phyloP scores from a whole-genome alignment of 495 filamentous ascomycete genomes.

The Hypoxylon fuscum region DNA sequence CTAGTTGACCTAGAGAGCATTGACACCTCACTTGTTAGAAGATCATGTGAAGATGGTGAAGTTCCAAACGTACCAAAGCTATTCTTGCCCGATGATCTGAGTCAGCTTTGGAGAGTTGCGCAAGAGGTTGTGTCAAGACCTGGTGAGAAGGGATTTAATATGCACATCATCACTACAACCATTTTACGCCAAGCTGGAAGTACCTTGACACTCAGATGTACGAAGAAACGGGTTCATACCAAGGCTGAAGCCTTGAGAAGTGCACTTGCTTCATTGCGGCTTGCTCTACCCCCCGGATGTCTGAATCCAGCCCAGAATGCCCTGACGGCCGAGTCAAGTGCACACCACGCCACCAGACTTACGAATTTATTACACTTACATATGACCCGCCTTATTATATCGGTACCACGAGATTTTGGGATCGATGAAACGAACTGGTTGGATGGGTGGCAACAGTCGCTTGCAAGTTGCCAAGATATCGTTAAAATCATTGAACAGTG shows the following conservation, averaged over 20 bases:
- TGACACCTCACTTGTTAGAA: constrained; percentile 34
- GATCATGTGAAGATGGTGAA: constrained; percentile 11
- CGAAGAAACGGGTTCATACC: constrained; percentile 18
- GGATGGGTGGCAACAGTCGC: constrained; percentile 27
- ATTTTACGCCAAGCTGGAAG: constrained; percentile 37
- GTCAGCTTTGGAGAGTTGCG: constrained; percentile 36
- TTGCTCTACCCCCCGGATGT: constrained; percentile 37
- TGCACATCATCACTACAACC: constrained; percentile 43
- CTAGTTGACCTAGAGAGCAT: constrained; percentile 39
- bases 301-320: constrained; percentile 39
- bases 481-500: constrained; percentile 31
- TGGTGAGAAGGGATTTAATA: constrained; percentile 31
- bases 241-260: constrained; percentile 14
- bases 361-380: constrained; percentile 37
- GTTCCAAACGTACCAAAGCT: constrained; percentile 20
- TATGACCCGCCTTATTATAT: constrained; percentile 26
- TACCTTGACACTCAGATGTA: constrained; percentile 22
- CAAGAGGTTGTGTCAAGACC: constrained; percentile 29
- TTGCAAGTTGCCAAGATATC: constrained; percentile 34
- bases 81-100: constrained; percentile 37
- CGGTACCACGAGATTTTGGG: constrained; percentile 8
- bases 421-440: constrained; percentile 22
- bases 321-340: constrained; percentile 27
- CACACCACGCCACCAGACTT: constrained; percentile 34
- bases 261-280: constrained; percentile 29